Percentiles rank a stretch among this genome's conserved stretches.
These are phyloP conservation scores for Coemansia sp. DNA, from an alignment of 192 early-diverging fungal genomes.

Conservation along the genomic window DNA sequence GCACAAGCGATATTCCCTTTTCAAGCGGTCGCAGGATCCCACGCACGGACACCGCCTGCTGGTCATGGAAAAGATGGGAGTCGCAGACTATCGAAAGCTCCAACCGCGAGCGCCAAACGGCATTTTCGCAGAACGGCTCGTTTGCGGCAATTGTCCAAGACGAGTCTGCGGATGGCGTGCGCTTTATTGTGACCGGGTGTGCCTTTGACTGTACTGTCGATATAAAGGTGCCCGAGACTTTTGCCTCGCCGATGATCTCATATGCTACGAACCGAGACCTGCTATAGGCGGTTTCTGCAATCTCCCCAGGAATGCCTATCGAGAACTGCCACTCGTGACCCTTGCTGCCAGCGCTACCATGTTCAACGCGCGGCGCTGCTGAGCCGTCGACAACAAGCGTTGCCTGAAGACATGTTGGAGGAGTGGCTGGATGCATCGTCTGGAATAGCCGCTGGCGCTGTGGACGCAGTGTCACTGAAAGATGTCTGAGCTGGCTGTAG, in stretches of 20 bases:
- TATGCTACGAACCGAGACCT: conserved; percentile 34
- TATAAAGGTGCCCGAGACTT: conserved; percentile 9
- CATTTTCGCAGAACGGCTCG: conserved; percentile 33
- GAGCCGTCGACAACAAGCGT: conserved; percentile 22
- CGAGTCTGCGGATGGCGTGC: conserved; percentile 32
- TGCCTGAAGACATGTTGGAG: conserved; percentile 17
- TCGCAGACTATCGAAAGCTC: conserved; percentile 33
- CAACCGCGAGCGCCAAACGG: conserved; percentile 28
- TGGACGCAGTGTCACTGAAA: conserved; percentile 38
- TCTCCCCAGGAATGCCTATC: conserved; percentile 31
- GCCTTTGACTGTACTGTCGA: conserved; percentile 24
- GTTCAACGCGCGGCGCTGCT: conserved; percentile 14
- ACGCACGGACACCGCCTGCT: conserved; percentile 43
- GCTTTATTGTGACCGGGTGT: conserved; percentile 31
- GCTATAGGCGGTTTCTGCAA: conserved; percentile 34
- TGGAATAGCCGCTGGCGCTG: conserved; percentile 43
- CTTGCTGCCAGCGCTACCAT: conserved; percentile 11
- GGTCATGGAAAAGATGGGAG: conserved; percentile 40
- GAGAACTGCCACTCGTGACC: conserved; percentile 43
- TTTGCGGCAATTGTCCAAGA: conserved; percentile 29
- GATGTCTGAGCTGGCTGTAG: conserved; percentile 21
- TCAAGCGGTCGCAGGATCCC: conserved; percentile 38
- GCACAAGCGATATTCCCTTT: conserved; percentile 36
- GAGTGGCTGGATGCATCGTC: conserved; percentile 21
- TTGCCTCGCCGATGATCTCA: conserved; percentile 42